Conservation (phyloP, 176 grass and related monocot species). For the Tillandsia fasciculata region DNA sequence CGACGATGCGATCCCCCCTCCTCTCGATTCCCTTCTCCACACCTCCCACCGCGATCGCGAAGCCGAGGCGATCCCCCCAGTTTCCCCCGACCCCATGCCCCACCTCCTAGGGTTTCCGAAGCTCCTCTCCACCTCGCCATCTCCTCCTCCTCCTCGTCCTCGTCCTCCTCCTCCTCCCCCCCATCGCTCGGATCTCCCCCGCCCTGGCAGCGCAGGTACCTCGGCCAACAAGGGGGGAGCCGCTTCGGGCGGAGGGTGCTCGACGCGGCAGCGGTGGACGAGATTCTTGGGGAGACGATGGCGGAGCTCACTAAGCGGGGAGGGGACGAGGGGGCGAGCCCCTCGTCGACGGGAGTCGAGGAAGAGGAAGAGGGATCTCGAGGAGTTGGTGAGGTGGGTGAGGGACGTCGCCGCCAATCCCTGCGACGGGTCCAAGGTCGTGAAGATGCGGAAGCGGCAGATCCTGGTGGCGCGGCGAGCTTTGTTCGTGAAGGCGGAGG, state of each 20-base stretch:
- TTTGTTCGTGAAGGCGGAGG: slow-evolving; percentile 45
- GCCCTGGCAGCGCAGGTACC: slow-evolving; percentile 5
- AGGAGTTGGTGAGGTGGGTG: slow-evolving; percentile 36
- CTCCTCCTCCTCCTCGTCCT: neutral
- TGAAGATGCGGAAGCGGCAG: slow-evolving; percentile 33
- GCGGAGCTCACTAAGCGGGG: neutral
- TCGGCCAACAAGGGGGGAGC: too few species aligned
- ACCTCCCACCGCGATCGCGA: neutral
- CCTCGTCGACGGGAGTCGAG: neutral
- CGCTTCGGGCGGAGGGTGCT: slow-evolving; percentile 20
- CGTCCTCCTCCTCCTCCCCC: slow-evolving; percentile 1
- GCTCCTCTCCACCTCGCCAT: slow-evolving; percentile 8
- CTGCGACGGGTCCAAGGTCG: slow-evolving; percentile 18
- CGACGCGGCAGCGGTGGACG: slow-evolving; percentile 23
- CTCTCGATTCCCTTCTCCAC: neutral
- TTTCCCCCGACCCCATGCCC: neutral
- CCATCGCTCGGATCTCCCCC: slow-evolving; percentile 1
- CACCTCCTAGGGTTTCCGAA: slow-evolving; percentile 5
- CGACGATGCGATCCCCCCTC: too few species aligned
- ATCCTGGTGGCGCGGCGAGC: slow-evolving; percentile 43
- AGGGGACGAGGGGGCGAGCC: neutral
- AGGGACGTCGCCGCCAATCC: slow-evolving; percentile 48
- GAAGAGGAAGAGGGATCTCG: slow-evolving; percentile 32
- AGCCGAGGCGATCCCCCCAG: too few species aligned
- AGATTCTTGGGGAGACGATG: slow-evolving; percentile 5